Evolutionary conservation across 768 basidiomycete genomes (phyloP).

Genomic region (Leccinum obscurum): DNA sequence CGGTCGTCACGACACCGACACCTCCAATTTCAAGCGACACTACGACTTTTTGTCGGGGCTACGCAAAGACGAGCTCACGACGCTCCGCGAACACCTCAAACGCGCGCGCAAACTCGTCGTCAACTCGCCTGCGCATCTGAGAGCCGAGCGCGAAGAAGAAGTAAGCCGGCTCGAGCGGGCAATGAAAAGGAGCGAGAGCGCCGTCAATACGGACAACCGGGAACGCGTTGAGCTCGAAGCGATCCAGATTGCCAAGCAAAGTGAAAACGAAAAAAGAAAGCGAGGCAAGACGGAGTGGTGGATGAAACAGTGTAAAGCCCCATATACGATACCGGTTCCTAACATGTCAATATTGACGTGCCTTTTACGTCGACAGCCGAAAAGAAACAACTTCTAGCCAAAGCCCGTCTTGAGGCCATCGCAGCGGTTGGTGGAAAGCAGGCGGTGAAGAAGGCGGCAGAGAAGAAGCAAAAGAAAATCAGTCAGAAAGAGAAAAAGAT

Average conservation of each 20-base stretch:
- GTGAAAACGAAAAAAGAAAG: constrained; percentile 59
- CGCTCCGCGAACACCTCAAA: constrained; percentile 64
- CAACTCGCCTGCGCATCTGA: constrained; percentile 60
- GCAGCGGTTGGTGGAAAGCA: constrained; percentile 72
- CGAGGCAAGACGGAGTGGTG: constrained; percentile 84
- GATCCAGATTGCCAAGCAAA: constrained; percentile 44
- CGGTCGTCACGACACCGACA: constrained; percentile 63
- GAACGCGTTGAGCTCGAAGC: constrained; percentile 74
- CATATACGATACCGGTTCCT: not conserved
- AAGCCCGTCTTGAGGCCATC: constrained; percentile 78
- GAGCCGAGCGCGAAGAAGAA: constrained; percentile 64
- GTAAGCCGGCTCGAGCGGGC: constrained; percentile 69
- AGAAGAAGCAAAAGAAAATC: constrained; percentile 86
- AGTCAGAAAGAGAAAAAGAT: constrained; percentile 88
- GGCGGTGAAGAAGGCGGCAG: constrained; percentile 85
- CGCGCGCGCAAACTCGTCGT: constrained; percentile 63
- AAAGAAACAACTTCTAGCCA: constrained; percentile 69
- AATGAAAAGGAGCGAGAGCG: constrained; percentile 73
- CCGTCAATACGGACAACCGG: constrained; percentile 68
- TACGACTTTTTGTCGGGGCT: constrained; percentile 75
- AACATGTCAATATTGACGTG: constrained; percentile 1
- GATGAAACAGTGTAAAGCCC: constrained; percentile 72
- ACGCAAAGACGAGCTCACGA: constrained; percentile 62
- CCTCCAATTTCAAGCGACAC: constrained; percentile 61
- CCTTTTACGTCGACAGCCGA: constrained; percentile 52